These are phyloP conservation scores for Nicotiana rustica DNA, from an alignment of 305 asterid species.

Conservation along the genomic window DNA sequence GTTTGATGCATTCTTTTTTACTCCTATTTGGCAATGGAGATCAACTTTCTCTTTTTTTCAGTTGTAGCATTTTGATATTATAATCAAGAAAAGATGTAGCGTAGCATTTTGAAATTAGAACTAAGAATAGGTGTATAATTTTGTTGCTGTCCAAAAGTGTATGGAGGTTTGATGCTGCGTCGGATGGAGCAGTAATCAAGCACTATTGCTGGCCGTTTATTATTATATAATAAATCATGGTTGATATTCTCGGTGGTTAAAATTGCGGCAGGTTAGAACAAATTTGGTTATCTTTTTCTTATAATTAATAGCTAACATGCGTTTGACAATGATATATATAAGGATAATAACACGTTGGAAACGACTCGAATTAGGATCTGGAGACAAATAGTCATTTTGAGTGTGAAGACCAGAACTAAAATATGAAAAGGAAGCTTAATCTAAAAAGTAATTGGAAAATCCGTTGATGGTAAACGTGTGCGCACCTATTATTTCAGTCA, in stretches of 20 bases:
- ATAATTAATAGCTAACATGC: too few species aligned
- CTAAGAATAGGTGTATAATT: not conserved
- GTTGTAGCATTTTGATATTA: constrained; percentile 22
- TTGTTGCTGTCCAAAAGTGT: not conserved
- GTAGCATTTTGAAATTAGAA: constrained; percentile 7
- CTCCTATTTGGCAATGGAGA: not conserved
- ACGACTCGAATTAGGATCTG: too few species aligned
- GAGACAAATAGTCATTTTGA: too few species aligned
- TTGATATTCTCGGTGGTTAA: not conserved
- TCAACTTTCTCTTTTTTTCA: constrained; percentile 12
- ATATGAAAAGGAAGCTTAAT: too few species aligned
- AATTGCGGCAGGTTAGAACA: not conserved
- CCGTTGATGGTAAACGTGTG: not conserved
- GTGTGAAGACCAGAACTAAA: too few species aligned
- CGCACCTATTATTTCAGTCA: too few species aligned
- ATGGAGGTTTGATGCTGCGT: not conserved
- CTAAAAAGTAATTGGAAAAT: too few species aligned
- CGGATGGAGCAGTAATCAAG: not conserved
- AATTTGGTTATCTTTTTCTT: not conserved
- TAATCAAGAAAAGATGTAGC: constrained; percentile 10
- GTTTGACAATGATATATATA: too few species aligned
- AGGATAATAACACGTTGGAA: too few species aligned
- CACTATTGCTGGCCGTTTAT: not conserved
- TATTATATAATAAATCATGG: not conserved
- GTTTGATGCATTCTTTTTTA: constrained; percentile 4